Evolutionary conservation across 2,329 filamentous ascomycete species (phyloP).

Genomic region (Cadophora sp.): DNA sequence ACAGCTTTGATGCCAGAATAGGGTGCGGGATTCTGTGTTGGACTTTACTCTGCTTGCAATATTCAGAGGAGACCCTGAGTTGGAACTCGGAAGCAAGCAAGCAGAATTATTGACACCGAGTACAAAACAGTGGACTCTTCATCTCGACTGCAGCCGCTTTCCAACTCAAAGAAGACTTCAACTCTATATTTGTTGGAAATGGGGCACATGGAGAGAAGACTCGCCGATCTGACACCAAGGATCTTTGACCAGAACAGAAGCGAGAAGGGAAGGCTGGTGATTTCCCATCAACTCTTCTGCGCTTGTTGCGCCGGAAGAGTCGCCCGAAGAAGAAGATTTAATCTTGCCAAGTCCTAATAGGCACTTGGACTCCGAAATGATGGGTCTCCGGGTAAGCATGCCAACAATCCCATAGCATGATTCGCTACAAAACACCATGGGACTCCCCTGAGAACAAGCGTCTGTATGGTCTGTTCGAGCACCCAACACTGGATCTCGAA

Average conservation of each 20-base stretch:
- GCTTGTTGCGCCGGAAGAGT: neutral
- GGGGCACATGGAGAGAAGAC: constrained; percentile 15
- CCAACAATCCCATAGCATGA: constrained; percentile 2
- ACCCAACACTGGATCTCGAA: constrained; percentile 3
- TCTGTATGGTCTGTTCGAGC: constrained; percentile 3
- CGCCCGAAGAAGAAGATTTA: neutral
- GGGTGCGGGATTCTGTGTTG: neutral
- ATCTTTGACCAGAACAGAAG: neutral
- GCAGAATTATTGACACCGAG: constrained; percentile 13
- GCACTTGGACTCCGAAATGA: constrained; percentile 8
- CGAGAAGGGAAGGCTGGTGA: neutral
- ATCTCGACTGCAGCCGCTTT: constrained; percentile 1
- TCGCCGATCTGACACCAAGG: constrained; percentile 17
- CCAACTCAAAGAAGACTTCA: too few species aligned
- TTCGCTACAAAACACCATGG: neutral
- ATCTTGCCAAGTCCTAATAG: constrained; percentile 10
- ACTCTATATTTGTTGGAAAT: neutral
- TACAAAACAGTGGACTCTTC: constrained; percentile 1
- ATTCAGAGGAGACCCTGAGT: neutral
- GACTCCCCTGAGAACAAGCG: neutral
- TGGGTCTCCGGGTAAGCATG: constrained; percentile 14
- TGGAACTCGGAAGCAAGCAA: neutral
- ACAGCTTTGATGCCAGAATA: neutral
- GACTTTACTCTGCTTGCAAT: neutral
- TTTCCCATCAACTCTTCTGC: too few species aligned